phyloP scores from a whole-genome alignment of 2,329 filamentous ascomycete genomes.

The Dactylellina sp. region DNA sequence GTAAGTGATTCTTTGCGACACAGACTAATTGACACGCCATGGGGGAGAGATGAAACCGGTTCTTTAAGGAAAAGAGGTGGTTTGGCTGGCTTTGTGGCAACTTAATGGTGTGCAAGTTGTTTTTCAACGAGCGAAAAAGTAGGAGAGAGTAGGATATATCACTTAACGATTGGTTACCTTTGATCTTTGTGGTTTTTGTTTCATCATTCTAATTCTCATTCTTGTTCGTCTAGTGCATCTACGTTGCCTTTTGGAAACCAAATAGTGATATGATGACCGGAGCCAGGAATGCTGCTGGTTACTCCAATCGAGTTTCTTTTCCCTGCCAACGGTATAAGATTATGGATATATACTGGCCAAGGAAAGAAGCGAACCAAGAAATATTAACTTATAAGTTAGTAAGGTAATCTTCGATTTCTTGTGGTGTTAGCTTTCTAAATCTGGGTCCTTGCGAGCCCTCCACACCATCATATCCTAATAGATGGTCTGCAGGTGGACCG shows the following conservation, averaged over 20 bases:
- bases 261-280: neutral
- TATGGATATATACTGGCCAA: conserved; percentile 29
- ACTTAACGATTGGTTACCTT: neutral
- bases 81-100: conserved; percentile 56
- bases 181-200: neutral
- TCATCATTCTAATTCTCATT: neutral
- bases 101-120: conserved; percentile 56
- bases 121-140: neutral
- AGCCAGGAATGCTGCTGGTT: neutral
- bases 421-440: conserved; percentile 93
- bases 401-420: conserved; percentile 99
- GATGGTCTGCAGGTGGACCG: conserved; percentile 89
- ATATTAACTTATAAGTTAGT: conserved; percentile 82
- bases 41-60: conserved; percentile 23
- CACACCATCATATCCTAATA: conserved; percentile 90
- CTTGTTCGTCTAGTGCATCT: neutral
- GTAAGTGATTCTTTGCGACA: conserved; percentile 51
- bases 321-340: conserved; percentile 7
- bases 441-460: conserved; percentile 85
- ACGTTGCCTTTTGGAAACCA: too few species aligned
- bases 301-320: neutral
- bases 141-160: neutral
- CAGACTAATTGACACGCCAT: conserved; percentile 58
- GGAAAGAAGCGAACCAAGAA: neutral
- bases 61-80: neutral